Conservation (phyloP, 2,329 filamentous ascomycete genomes). For the Hirsutella minnesotensis region DNA sequence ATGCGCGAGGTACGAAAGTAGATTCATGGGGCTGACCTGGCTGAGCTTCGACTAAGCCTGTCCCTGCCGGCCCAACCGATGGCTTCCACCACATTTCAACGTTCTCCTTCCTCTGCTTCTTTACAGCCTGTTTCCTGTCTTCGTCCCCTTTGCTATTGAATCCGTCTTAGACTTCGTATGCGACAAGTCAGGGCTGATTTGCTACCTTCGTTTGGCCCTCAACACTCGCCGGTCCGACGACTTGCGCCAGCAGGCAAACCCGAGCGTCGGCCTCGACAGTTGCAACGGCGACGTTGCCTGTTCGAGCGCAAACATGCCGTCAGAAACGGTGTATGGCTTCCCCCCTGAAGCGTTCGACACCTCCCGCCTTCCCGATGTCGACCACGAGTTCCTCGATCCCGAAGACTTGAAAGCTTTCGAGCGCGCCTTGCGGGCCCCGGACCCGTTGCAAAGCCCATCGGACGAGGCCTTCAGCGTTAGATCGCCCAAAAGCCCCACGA, state of each 20-base stretch:
- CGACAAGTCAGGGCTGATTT: too few relatives aligned
- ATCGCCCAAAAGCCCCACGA: conserved; percentile 25
- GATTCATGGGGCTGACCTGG: background rate
- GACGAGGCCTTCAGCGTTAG: conserved; percentile 34
- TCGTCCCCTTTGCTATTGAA: too few relatives aligned
- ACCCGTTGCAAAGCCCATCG: conserved; percentile 52
- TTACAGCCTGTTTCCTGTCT: too few relatives aligned
- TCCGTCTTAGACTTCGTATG: too few relatives aligned
- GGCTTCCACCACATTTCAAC: too few relatives aligned
- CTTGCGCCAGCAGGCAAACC: background rate
- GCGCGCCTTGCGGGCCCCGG: conserved; percentile 70
- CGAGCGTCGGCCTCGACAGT: background rate
- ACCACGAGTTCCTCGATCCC: conserved; percentile 63
- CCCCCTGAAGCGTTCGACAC: conserved; percentile 54
- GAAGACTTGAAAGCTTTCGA: conserved; percentile 70
- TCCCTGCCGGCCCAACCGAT: too few relatives aligned
- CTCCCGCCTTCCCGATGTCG: conserved; percentile 62
- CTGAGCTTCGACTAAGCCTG: background rate
- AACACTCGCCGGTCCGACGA: too few relatives aligned
- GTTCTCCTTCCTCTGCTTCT: too few relatives aligned
- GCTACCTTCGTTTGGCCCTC: too few relatives aligned
- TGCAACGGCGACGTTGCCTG: background rate
- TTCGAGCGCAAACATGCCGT: conserved; percentile 9
- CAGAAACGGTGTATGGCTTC: conserved; percentile 39
- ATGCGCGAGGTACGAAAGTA: conserved; percentile 5